Evolutionary conservation across 2,329 filamentous ascomycete genomes (phyloP).

Genomic region (Colletotrichum australisinense): DNA sequence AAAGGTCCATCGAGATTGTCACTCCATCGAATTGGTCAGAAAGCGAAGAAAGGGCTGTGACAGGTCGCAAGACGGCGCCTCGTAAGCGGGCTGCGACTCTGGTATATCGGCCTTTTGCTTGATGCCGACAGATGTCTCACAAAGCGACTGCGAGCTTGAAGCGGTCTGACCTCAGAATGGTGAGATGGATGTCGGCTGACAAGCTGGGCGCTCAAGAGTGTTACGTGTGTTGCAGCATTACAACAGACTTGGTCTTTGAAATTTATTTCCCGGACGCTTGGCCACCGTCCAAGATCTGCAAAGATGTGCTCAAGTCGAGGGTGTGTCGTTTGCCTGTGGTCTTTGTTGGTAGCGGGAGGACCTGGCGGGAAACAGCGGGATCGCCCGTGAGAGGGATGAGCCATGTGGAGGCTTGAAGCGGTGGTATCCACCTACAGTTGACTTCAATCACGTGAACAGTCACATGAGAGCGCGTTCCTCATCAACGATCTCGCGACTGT

Average conservation of each 20-base stretch:
- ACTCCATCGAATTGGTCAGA: background rate
- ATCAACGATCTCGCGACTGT: background rate
- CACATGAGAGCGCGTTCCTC: conserved; percentile 16
- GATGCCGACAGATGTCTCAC: conserved; percentile 27
- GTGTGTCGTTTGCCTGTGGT: background rate
- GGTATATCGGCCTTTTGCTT: background rate
- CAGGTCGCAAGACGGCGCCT: background rate
- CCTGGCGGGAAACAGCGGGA: conserved; percentile 26
- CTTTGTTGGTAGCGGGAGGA: conserved; percentile 11
- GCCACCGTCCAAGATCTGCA: background rate
- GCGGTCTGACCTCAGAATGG: conserved; percentile 33
- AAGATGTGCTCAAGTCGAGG: background rate
- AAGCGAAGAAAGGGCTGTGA: background rate
- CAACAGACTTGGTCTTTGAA: background rate
- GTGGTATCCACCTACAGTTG: conserved; percentile 2
- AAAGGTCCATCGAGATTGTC: conserved; percentile 8
- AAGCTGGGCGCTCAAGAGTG: conserved; percentile 3
- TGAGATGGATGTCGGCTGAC: conserved; percentile 19
- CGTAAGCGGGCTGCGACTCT: conserved; percentile 1
- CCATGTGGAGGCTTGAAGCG: background rate
- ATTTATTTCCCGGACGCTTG: background rate
- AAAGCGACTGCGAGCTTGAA: conserved; percentile 15
- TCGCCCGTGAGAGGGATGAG: conserved; percentile 6
- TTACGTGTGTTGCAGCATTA: background rate
- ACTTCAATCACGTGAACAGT: background rate